These are phyloP conservation scores for Phyllosticta capitalensis DNA, from an alignment of 2,329 filamentous ascomycete species.

Conservation along the genomic window DNA sequence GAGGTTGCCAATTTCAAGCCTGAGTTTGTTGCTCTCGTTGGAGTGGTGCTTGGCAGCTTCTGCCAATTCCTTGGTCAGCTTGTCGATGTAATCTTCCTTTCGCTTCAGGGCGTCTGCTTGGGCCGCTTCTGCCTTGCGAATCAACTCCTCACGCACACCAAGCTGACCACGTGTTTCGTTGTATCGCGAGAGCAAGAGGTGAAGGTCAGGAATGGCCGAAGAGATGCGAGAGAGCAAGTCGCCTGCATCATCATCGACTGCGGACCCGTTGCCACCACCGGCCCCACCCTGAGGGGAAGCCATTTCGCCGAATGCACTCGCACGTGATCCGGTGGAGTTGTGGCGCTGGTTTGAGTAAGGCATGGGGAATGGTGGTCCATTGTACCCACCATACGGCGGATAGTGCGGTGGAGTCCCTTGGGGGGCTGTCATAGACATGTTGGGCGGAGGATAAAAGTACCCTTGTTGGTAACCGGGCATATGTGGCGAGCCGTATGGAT, in stretches of 20 bases:
- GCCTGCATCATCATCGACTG: conserved; percentile 26
- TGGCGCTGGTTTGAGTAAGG: conserved; percentile 26
- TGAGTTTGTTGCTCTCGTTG: conserved; percentile 41
- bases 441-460: conserved; percentile 21
- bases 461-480: conserved; percentile 41
- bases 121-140: conserved; percentile 39
- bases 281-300: neutral
- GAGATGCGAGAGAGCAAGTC: conserved; percentile 31
- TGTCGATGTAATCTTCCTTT: conserved; percentile 45
- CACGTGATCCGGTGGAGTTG: conserved; percentile 27
- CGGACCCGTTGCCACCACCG: conserved; percentile 10
- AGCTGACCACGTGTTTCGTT: conserved; percentile 43
- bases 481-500: conserved; percentile 50
- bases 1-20: conserved; percentile 41
- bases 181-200: conserved; percentile 34
- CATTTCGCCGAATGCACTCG: conserved; percentile 6
- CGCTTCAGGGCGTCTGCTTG: conserved; percentile 42
- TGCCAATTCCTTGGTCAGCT: conserved; percentile 41
- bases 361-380: conserved; percentile 22
- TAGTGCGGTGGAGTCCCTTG: conserved; percentile 29
- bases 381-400: conserved; percentile 26
- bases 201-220: conserved; percentile 29
- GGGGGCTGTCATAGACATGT: conserved; percentile 22
- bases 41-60: conserved; percentile 41
- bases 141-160: conserved; percentile 38